Evolutionary conservation across 164 flowering plant species (phyloP).

Genomic region (Macadamia integrifolia): DNA sequence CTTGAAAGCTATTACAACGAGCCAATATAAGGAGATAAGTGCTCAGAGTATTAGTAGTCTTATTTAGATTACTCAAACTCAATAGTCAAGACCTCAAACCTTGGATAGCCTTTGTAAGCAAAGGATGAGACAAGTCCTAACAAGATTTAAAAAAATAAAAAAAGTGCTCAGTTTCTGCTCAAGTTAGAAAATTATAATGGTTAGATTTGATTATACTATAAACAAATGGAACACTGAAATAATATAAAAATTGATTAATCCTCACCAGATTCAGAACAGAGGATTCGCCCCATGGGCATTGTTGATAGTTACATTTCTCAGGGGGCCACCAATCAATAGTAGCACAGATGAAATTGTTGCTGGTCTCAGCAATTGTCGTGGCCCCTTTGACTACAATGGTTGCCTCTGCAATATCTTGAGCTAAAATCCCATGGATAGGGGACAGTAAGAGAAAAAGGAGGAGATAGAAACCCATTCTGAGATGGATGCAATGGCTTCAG

Average conservation of each 20-base stretch:
- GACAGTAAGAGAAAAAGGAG: constrained; percentile 32
- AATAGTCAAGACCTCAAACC: constrained; percentile 34
- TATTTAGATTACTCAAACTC: neutral
- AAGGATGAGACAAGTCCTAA: constrained; percentile 68
- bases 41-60: neutral
- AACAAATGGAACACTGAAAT: constrained; percentile 4
- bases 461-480: constrained; percentile 32
- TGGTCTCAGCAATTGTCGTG: constrained; percentile 41
- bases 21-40: neutral
- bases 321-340: constrained; percentile 98
- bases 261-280: constrained; percentile 60
- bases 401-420: constrained; percentile 32
- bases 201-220: neutral
- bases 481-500: constrained; percentile 11
- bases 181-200: neutral
- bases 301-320: constrained; percentile 69
- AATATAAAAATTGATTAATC: neutral
- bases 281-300: constrained; percentile 78
- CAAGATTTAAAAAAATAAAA: constrained; percentile 10
- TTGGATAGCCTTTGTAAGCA: constrained; percentile 61
- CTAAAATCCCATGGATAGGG: constrained; percentile 30
- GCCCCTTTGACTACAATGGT: constrained; percentile 41
- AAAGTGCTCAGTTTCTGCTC: constrained; percentile 1
- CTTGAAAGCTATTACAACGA: constrained; percentile 54
- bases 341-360: constrained; percentile 75